Base-by-base conservation (phyloP, 148 eudicot species). In the Rhododendron williamsianum region DNA sequence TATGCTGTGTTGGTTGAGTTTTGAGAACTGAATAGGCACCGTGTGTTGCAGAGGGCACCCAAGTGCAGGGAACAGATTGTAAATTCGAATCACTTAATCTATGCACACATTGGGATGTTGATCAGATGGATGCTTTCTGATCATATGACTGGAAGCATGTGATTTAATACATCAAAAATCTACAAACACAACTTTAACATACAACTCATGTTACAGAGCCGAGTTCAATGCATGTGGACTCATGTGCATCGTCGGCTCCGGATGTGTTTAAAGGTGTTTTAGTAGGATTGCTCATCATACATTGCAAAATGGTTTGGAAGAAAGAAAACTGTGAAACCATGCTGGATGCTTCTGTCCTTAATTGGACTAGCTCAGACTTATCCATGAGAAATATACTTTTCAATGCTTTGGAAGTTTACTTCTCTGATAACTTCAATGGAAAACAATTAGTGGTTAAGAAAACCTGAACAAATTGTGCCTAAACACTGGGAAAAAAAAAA, bases 381-480 rank as follows among this genome's bases (percentile, higher is more conserved):
- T 25, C 16, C 36, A 69, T 27, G 36, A 69, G 36, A 69, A 69
- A 69, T 12, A 4, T 69, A 36, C 78, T 36, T 73, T 36, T 36
- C 78, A 36, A 36, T 73, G 45, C 45, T 35, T 73, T 36, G 45
- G 21, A 73, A 73, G 78, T 73, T 6, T 5, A 6, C 23, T 73
- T 16, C 36, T 73, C 21, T 73, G 9, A 73, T 56, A 23, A 51
- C 49, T 38, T 76, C 78, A 23, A 27, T 69, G 36, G 11, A 21
- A 25, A 78, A 78, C 58, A 12, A 46, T 51, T 15, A 49, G 11
- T 80, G 38, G 82, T 85, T 78, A 80, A 80, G 78, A 35, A 80
- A 85, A 67, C 79, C 80, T 46, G 67, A 85, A 85, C 87, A 35
- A 63, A 43, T 78, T 41, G 69, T 78, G 69, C 27, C 76, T 4